Evolutionary conservation across 352 stramenopile species (phyloP), one percentile per base, ranked within the genome.

Genomic region (Pythium biforme): DNA sequence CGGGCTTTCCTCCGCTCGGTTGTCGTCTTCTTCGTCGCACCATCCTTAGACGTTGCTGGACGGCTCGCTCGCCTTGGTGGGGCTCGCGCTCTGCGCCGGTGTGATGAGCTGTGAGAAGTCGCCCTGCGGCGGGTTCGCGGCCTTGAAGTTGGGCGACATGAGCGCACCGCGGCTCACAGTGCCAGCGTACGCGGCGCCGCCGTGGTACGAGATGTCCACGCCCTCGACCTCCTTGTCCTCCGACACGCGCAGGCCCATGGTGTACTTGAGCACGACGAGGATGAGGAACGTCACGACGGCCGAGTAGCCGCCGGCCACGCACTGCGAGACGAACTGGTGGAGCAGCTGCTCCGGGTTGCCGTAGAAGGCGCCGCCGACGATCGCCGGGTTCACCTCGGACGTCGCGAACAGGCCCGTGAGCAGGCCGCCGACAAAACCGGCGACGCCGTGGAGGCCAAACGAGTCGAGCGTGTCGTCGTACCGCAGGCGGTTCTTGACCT

Each of bases 391-490:
- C 27, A 84, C 74, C 2, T 86, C 48, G 12, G 64, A 65, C 4
- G 77, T 88, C 10, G 80, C 83, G 39, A 95, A 92, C 1, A 95
- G 69, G 29, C 83, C 86, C 1, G 82, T 88, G 19, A 92, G 37
- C 7, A 95, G 59, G 14, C 77, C 79, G 23, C 86, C 86, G 14
- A 76, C 72, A 47, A 90, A 74, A 8, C 86, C 86, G 26, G 61
- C 81, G 23, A 81, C 77, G 41, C 81, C 82, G 68, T 93, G 83
- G 61, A 94, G 84, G 4, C 66, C 81, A 61, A 92, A 92, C 47
- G 76, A 75, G 62, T 95, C 86, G n/a, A 95, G 70, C 6, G 80
- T 91, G 58, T 95, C 86, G 45, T 95, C 86, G 66, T 89, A 90
- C 10, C 81, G 78, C 14, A 89, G 55, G 27, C 66, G 50, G 69